Evolutionary conservation across 805 yeast species (phyloP), one percentile per base, ranked within the genome.

Genomic region (Hanseniaspora occidentalis): DNA sequence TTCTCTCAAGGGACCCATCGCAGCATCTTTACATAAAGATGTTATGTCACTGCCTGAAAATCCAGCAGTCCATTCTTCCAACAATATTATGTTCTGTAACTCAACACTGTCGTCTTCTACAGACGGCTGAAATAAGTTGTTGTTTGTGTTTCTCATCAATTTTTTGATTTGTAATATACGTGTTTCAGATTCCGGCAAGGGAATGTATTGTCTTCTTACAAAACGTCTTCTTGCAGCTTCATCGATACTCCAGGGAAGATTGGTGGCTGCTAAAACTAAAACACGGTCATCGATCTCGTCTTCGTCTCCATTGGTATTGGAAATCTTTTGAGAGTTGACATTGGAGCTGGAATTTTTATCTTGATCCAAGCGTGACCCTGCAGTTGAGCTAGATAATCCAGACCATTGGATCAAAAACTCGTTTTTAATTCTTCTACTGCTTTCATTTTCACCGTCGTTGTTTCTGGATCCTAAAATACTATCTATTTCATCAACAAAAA

Each of bases 401-500:
- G 92, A 80, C 98, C 98, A 89, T 58, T 88, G 96, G 14, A 88
- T 84, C 43, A 89, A 65, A 57, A 89, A 89, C 60, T 88, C 97
- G 52, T 85, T 89, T 57, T 89, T 89, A 51, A 88, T 84, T 43
- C 96, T 66, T 47, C 97, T 65, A 24, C 89, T 77, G 7, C 94
- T 81, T 57, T 89, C 97, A 53, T 84, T 83, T 52, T 84, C 94
- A 38, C 58, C 54, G 19, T 56, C 60, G 21, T 47, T 50, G 23
- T 73, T 66, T 50, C 97, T 69, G 26, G 86, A 72, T 6, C 95
- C 82, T 45, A 89, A 65, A 39, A 89, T 65, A 2, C 96, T 85
- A 59, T 89, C 98, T 48, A 89, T 92, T 61, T 92, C 97, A 63
- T 92, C 97, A 39, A 92, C 85, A 60, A 92, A 89, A 10, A 89